Conservation (phyloP, 2,329 filamentous ascomycete species). For the Akanthomyces lecanii region DNA sequence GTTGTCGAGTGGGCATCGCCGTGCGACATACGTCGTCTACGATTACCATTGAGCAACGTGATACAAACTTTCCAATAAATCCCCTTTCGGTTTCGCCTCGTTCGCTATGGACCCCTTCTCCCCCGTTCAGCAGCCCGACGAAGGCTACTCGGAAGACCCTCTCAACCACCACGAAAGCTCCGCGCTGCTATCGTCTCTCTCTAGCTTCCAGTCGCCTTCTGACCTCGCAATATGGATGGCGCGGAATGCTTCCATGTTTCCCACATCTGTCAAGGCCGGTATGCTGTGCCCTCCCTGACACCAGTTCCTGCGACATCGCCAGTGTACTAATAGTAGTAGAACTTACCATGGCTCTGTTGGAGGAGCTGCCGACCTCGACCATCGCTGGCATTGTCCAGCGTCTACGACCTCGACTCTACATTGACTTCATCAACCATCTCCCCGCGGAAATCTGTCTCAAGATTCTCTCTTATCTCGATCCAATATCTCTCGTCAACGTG, state of each 20-base stretch:
- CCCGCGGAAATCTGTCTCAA: constrained; percentile 89
- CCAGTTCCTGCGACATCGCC: background rate
- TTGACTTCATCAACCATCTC: constrained; percentile 82
- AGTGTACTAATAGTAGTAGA: constrained; percentile 45
- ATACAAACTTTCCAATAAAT: background rate
- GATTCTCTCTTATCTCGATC: constrained; percentile 81
- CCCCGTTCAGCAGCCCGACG: constrained; percentile 63
- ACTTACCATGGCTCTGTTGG: constrained; percentile 73
- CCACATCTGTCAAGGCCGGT: constrained; percentile 48
- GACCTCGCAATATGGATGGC: constrained; percentile 49
- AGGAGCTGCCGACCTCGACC: constrained; percentile 72
- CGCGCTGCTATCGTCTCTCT: constrained; percentile 31
- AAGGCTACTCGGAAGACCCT: constrained; percentile 81
- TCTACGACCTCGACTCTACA: constrained; percentile 79
- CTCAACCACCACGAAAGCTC: constrained; percentile 40
- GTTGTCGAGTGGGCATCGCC: background rate
- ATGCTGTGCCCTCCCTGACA: constrained; percentile 23
- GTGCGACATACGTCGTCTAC: background rate
- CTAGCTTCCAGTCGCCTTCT: constrained; percentile 35
- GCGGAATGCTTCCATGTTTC: constrained; percentile 46
- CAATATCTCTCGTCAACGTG: constrained; percentile 72
- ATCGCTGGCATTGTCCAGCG: constrained; percentile 77
- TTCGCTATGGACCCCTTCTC: constrained; percentile 43
- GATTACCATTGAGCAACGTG: background rate
- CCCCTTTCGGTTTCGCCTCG: background rate